Evolutionary conservation across 1,284 basidiomycete species (phyloP), one percentile per base, ranked within the genome.

Genomic region (Pisolithus thermaeus): DNA sequence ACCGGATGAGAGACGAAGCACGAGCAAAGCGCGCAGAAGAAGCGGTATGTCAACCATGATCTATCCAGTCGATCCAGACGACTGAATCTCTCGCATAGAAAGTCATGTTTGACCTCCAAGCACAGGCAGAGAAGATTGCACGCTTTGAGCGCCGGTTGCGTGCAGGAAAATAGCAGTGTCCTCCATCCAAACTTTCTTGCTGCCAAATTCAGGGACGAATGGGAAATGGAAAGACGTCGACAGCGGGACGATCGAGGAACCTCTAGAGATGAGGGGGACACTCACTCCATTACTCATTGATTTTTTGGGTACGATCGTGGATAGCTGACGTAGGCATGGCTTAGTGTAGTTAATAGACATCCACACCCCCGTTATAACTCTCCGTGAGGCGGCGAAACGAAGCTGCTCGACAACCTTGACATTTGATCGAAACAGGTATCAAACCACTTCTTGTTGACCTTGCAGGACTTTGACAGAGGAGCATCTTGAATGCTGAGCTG

Each of bases 1-100:
- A 84, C 59, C 80, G 73, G 61, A 78, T 87, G 81, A 76, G 83
- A 51, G 83, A 88, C 40, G 87, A 87, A 47, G 83, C 83, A 25
- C 75, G 76, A 56, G 77, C 75, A 1, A 83, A 77, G 56, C 77
- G 84, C 11, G 68, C 69, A 20, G 70, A 73, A 38, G 80, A 84
- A 59, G 70, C 73, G 47, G 86, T 87, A 50, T 58, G 78, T 39
- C 25, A 47, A 36, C 16, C 42, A 36, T 37, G 47, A 41, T 39
- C 46, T 50, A 32, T 1, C 47, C 14, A 3, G 30, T 35, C 18
- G n/a, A 41, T 39, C 27, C 35, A 28, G 4, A 14, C 42, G 37
- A 41, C 28, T 55, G 55, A 56, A 54, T 58, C n/a, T 36, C 37
- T 18, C 6, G 25, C 47, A n/a, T 59, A 89, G 87, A 74, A 73